Base-by-base conservation (phyloP, 2,329 filamentous ascomycete genomes). In the Ophiostoma sp. region DNA sequence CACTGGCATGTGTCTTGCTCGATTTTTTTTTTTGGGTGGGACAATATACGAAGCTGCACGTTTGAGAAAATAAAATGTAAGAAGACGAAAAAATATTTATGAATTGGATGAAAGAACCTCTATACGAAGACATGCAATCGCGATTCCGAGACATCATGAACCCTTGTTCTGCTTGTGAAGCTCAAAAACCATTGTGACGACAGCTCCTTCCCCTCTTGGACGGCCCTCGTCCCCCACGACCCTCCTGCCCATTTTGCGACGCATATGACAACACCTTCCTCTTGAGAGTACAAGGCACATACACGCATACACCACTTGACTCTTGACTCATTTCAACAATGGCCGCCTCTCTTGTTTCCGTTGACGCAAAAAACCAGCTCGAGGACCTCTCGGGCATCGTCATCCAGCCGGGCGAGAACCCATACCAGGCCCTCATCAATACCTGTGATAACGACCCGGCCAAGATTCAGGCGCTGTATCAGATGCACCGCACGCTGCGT, bases 351-450 rank as follows among this genome's bases (percentile, higher is more conserved):
- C 76, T 85, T 3, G 81, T 82, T 42, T 80, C 81, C 0, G 80
- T 81, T 11, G 84, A 87, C 57, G 81, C 82, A 17, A 82, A 80
- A 75, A 87, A 87, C 79, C 87, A 85, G 80, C 79, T 88, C 12
- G 85, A 88, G 78, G 86, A 89, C 70, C 80, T 89, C 33, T 88
- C 87, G 0, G 87, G 87, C 17, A 81, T 88, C 68, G 79, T 81
- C 25, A 78, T 85, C 73, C 79, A 83, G 75, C 84, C 86, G 0
- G 87, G 86, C 63, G 87, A 89, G 79, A 97, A 96, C 77, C 93
- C 93, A 0, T 96, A 95, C 80, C 87, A 93, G 76, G 89, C 90
- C 22, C 83, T 97, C 74, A 92, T 97, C 74, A 81, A 87, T 57
- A 87, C 88, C 11, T 94, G 91, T 79, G 82, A 90, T 66, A 84